Evolutionary conservation across 768 basidiomycete genomes (phyloP), one percentile per base, ranked within the genome.

Genomic region (Leucocoprinus sp.): DNA sequence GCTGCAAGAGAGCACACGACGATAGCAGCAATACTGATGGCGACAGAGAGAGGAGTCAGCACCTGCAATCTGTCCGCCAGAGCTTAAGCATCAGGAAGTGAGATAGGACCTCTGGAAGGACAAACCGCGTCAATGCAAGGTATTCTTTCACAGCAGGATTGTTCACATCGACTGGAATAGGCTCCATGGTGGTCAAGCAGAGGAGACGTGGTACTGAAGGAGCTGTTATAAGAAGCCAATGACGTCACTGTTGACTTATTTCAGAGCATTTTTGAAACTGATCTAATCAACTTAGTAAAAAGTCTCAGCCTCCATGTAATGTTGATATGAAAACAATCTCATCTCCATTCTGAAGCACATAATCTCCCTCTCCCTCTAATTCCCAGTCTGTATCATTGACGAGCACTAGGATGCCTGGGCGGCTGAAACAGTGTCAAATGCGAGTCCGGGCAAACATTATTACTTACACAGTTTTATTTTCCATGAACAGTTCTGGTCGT

Each of bases 371-470:
- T 26, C 91, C 92, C 60, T 97, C 95, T 5, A 98, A 70, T 62
- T 98, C 93, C 95, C 95, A 97, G 56, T 98, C 95, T 1, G 89
- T 89, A 55, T 95, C 89, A 57, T 98, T 98, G 43, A 99, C 79
- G n/a, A 99, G 71, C 3, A 98, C 95, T 2, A 99, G 70, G 28
- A 99, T 96, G 0, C 96, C 96, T 0, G 96, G 96, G 7, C 96
- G 92, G 29, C 96, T 95, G 56, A 1, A 24, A 29, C 8, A n/a
- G 14, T 39, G 22, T 31, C 37, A 45, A 48, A 39, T n/a, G n/a
- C 4, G 12, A n/a, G 19, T 17, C 17, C 17, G 55, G 18, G 26
- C 8, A 14, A 9, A 37, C 8, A 38, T 19, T 18, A 18, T 41
- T 5, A 71, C 83, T 57, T 62, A 96, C 93, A 97, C 86, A 21